Evolutionary conservation across 768 basidiomycete species (phyloP).

Genomic region (Boletus vermiculosoides): DNA sequence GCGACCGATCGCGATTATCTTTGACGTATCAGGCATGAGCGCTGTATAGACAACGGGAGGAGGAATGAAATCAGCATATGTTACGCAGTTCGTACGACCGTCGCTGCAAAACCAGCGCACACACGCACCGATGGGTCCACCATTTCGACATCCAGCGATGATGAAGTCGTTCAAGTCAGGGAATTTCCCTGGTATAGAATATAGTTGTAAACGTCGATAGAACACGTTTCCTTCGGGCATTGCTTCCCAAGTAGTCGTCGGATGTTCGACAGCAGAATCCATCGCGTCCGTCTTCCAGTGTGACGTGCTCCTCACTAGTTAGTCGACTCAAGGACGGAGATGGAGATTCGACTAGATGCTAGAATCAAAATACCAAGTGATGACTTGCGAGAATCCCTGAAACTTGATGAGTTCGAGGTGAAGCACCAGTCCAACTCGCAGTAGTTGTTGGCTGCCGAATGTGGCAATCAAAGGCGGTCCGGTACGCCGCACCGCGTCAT

Average conservation of each 20-base stretch:
- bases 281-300: constrained; percentile 13
- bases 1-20: constrained; percentile 70
- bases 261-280: constrained; percentile 57
- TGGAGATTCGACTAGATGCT: neutral
- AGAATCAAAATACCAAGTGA: neutral
- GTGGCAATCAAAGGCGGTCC: neutral
- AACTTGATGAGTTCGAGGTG: neutral
- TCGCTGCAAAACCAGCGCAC: neutral
- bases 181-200: constrained; percentile 76
- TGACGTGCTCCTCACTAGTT: neutral
- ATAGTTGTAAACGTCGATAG: constrained; percentile 82
- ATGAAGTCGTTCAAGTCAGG: constrained; percentile 78
- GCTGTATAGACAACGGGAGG: constrained; percentile 45
- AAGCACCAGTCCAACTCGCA: neutral
- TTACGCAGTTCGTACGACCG: neutral
- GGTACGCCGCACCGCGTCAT: too few relatives aligned
- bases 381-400: neutral
- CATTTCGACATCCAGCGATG: constrained; percentile 77
- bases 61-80: neutral
- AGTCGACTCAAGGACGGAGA: neutral
- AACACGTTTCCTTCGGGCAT: constrained; percentile 87
- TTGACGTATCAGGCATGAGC: constrained; percentile 81
- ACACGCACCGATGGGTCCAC: constrained; percentile 81
- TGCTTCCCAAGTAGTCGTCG: constrained; percentile 84
- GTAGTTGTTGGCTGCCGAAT: neutral